Evolutionary conservation across 2,329 filamentous ascomycete genomes (phyloP).

Genomic region (Fusarium neocosmosporiellum): DNA sequence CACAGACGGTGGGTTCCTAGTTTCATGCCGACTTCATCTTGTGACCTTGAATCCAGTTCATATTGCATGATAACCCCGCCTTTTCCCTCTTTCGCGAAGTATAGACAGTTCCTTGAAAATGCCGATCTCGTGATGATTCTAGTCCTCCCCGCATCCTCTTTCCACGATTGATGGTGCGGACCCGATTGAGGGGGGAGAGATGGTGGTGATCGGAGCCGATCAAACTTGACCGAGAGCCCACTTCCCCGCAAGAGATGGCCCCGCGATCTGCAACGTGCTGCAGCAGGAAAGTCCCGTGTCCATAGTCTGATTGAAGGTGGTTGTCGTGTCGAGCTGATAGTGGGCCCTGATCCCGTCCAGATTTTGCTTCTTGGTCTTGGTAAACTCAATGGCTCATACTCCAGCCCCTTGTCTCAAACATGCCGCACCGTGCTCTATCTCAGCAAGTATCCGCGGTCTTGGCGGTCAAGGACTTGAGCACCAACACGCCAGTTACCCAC

Average conservation of each 20-base stretch:
- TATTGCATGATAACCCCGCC: background rate
- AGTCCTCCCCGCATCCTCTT: background rate
- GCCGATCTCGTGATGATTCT: background rate
- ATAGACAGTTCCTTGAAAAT: too few species aligned
- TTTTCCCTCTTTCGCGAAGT: background rate
- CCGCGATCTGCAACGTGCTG: background rate
- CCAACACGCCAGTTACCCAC: background rate
- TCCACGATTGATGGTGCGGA: background rate
- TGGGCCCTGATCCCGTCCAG: background rate
- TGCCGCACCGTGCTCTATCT: background rate
- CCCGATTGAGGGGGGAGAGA: background rate
- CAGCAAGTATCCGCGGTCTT: too few species aligned
- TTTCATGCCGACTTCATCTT: background rate
- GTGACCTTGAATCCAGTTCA: background rate
- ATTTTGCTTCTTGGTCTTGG: background rate
- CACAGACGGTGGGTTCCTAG: background rate
- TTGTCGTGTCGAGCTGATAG: background rate
- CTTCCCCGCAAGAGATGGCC: background rate
- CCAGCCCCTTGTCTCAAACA: fast-evolving
- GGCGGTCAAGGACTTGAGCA: background rate
- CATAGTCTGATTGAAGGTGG: background rate
- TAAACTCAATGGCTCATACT: background rate
- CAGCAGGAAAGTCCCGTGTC: background rate
- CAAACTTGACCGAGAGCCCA: background rate
- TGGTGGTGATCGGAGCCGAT: slow-evolving; percentile 4